Percentiles rank a stretch among this genome's conserved stretches.
phyloP scores from a whole-genome alignment of 208 protist genomes.

The Trypanosoma caninum region DNA sequence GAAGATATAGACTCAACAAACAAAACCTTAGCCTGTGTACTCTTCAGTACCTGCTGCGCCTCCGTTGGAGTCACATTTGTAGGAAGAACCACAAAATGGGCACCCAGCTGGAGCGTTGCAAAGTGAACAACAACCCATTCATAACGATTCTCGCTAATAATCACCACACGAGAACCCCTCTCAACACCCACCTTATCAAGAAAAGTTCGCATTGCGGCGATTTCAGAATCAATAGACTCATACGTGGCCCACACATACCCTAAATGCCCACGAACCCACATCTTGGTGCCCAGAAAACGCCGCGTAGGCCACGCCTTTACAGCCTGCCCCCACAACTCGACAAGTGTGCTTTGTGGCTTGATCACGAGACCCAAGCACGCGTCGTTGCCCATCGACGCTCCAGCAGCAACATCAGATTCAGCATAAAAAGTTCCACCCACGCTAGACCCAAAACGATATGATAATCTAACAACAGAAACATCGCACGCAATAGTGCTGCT shows the following conservation, averaged over 20 bases:
- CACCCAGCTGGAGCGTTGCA: conserved; percentile 84
- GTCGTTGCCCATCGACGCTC: conserved; percentile 65
- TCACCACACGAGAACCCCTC: conserved; percentile 78
- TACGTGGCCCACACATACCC: conserved; percentile 91
- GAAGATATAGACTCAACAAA: conserved; percentile 86
- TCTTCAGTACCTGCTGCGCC: conserved; percentile 80
- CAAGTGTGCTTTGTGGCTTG: conserved; percentile 84
- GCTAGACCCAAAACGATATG: conserved; percentile 54
- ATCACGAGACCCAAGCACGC: conserved; percentile 77
- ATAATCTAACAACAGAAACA: conserved; percentile 9
- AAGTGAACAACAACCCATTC: conserved; percentile 91
- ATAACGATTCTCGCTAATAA: conserved; percentile 91
- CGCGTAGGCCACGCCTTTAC: conserved; percentile 72
- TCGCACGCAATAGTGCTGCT: background rate
- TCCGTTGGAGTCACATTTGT: conserved; percentile 88
- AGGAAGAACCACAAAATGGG: conserved; percentile 84
- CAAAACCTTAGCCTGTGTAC: conserved; percentile 78
- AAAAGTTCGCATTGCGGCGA: conserved; percentile 77
- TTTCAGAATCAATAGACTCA: conserved; percentile 78
- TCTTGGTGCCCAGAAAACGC: conserved; percentile 85
- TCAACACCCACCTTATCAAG: conserved; percentile 79
- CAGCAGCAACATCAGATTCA: conserved; percentile 67
- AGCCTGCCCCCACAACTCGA: conserved; percentile 86
- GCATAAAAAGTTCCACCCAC: conserved; percentile 78
- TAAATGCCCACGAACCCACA: conserved; percentile 84